Percentiles rank a stretch among this genome's conserved stretches.
These are phyloP conservation scores for Nicotiana attenuata DNA, from an alignment of 257 asterid genomes.

Conservation along the genomic window DNA sequence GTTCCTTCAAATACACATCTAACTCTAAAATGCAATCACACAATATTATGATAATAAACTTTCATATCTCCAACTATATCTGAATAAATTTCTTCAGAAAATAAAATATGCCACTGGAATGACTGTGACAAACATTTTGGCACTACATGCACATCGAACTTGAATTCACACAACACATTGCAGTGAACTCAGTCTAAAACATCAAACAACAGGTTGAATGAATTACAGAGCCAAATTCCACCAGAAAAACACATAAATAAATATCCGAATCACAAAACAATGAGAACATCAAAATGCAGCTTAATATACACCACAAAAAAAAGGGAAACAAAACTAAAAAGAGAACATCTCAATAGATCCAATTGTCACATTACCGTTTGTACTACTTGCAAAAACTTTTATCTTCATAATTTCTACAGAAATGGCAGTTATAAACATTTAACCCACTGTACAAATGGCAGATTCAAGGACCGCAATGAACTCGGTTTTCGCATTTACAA, in stretches of 20 bases:
- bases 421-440: background rate
- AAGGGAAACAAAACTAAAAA: background rate
- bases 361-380: background rate
- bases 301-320: background rate
- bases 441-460: background rate
- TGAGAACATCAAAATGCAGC: background rate
- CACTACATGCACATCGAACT: background rate
- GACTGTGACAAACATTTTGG: background rate
- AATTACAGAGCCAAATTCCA: background rate
- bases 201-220: background rate
- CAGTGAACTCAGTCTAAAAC: background rate
- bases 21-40: background rate
- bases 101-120: background rate
- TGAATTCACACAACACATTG: background rate
- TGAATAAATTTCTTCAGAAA: background rate
- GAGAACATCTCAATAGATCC: background rate
- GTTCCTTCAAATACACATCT: background rate
- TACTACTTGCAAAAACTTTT: background rate
- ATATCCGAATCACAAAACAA: background rate
- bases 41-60: background rate
- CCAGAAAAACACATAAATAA: background rate
- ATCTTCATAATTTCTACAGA: background rate
- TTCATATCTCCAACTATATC: background rate
- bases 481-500: background rate
- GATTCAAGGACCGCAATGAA: background rate